Evolutionary conservation across 192 early-diverging fungal genomes (phyloP), one percentile per base, ranked within the genome.

Genomic region (Linnemannia exigua): DNA sequence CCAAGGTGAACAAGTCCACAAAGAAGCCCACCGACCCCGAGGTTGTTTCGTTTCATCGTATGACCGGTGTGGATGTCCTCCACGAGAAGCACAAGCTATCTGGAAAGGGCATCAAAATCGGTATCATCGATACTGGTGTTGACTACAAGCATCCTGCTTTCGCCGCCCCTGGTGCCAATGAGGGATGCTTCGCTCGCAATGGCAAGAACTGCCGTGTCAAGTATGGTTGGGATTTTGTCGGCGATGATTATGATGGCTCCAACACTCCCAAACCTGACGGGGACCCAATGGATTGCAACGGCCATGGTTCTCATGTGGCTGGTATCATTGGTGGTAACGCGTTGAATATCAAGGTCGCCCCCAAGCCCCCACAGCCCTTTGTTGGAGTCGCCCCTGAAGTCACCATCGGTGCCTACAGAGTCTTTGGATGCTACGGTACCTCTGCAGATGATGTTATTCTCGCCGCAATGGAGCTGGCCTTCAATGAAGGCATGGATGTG

Each of bases 361-460:
- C 36, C 22, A 70, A 92, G 70, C 66, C 67, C 7, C 61, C 35
- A 17, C 78, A 76, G 41, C 86, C 89, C n/a, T 88, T 95, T 76
- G 81, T 74, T 31, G 96, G 96, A 69, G 95, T 96, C 37, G 96
- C 96, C 14, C 96, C 96, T 3, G 92, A 91, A n/a, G 94, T 89
- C 1, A 93, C 91, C 0, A 73, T 91, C 48, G 93, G 93, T 33
- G 92, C 91, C 72, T 93, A 93, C 70, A 80, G 92, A 7, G 83
- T 94, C 14, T 94, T 94, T 74, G 89, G 92, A 28, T 95, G 94
- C 69, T 61, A 69, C 1, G 72, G 90, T 28, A 86, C 54, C 28
- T 81, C 81, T 67, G 77, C 89, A 1, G 91, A 92, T 41, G 90
- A 91, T 44, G 73, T 93, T 0, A 89, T 94, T n/a, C 84, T 94